Evolutionary conservation across 2,329 filamentous ascomycete genomes (phyloP).

Genomic region (Fusarium brevicatenulatum): DNA sequence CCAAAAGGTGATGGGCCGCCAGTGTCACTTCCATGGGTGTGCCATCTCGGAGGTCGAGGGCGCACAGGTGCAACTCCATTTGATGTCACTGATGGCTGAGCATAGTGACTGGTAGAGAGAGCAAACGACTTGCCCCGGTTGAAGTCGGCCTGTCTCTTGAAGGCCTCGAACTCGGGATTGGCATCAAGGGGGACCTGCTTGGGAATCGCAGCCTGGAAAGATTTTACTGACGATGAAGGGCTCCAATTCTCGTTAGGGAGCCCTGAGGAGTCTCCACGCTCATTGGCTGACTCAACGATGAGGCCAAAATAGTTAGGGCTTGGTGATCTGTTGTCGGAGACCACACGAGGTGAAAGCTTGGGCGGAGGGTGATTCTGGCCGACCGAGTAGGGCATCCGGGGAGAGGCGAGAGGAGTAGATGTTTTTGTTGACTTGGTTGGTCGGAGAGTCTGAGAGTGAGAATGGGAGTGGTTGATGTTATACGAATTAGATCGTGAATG

Average conservation of each 20-base stretch:
- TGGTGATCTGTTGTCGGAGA: constrained; percentile 57
- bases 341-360: constrained; percentile 56
- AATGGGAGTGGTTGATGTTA: constrained; percentile 52
- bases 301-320: constrained; percentile 93
- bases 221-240: constrained; percentile 75
- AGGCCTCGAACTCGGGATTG: constrained; percentile 85
- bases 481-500: constrained; percentile 49
- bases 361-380: constrained; percentile 66
- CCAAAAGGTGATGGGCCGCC: constrained; percentile 49
- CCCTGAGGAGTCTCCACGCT: constrained; percentile 71
- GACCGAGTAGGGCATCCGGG: constrained; percentile 62
- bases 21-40: constrained; percentile 60
- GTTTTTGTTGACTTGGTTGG: constrained; percentile 53
- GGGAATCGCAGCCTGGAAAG: constrained; percentile 74
- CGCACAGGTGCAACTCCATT: constrained; percentile 47
- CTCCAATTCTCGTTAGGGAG: constrained; percentile 80
- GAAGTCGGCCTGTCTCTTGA: constrained; percentile 76
- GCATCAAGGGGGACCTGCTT: constrained; percentile 76
- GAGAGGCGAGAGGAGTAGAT: constrained; percentile 63
- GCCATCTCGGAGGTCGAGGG: constrained; percentile 58
- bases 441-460: constrained; percentile 56
- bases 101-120: constrained; percentile 59
- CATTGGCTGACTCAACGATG: constrained; percentile 68
- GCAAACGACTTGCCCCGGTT: constrained; percentile 61
- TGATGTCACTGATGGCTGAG: constrained; percentile 45